These are phyloP conservation scores for Cunninghamia lanceolata DNA, from an alignment of 75 land plant species.

Conservation along the genomic window DNA sequence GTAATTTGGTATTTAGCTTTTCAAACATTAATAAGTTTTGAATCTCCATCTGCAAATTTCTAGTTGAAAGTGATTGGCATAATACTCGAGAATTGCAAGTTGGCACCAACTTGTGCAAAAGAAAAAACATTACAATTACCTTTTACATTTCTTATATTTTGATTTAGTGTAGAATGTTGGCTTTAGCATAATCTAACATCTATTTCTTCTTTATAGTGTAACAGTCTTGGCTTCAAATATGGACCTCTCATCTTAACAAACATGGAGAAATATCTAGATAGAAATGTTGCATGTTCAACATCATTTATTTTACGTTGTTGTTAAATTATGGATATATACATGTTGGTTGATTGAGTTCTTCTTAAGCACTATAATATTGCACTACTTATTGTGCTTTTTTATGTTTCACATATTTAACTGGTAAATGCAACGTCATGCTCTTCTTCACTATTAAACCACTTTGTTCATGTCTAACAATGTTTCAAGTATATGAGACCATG, in stretches of 20 bases:
- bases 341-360: background rate
- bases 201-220: slow-evolving; percentile 29
- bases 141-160: background rate
- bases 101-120: background rate
- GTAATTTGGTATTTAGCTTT: background rate
- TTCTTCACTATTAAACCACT: no score
- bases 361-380: background rate
- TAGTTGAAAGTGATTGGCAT: slow-evolving; percentile 24
- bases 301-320: no score
- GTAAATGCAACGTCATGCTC: background rate
- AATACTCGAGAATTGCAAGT: slow-evolving; percentile 17
- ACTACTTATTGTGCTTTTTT: background rate
- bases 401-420: background rate
- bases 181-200: background rate
- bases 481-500: no score
- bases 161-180: background rate
- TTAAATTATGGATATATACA: background rate
- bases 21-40: background rate
- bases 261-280: slow-evolving; percentile 36
- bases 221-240: slow-evolving; percentile 37
- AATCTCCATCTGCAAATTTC: background rate
- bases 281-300: slow-evolving; percentile 23
- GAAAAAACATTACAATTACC: slow-evolving; percentile 6
- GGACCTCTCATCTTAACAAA: slow-evolving; percentile 45
- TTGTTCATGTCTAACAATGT: no score